Evolutionary conservation across 148 eudicot genomes (phyloP).

Genomic region (Silene uniflora): DNA sequence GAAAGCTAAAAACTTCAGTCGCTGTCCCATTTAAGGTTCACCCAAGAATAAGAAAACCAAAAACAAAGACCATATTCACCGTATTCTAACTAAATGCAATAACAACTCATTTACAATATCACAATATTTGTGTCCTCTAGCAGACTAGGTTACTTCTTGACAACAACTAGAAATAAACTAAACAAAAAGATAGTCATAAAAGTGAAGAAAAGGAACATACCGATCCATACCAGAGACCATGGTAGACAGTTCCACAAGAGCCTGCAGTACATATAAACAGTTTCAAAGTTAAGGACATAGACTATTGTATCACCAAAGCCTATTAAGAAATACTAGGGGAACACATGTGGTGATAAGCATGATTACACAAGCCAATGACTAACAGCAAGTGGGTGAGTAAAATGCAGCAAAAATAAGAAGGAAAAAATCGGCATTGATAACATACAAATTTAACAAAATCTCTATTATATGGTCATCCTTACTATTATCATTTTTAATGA

Average conservation of each 20-base stretch:
- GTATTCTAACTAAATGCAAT: not conserved
- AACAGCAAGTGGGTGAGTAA: not conserved
- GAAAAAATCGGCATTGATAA: not conserved
- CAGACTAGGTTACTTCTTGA: not conserved
- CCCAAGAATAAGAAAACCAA: not conserved
- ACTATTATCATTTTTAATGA: not conserved
- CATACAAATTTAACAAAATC: not conserved
- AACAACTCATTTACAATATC: not conserved
- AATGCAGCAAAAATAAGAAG: not conserved
- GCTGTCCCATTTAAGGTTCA: not conserved
- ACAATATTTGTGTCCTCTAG: not conserved
- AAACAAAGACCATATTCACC: not conserved
- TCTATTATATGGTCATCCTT: not conserved
- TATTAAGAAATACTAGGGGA: not conserved
- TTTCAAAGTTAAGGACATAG: not conserved
- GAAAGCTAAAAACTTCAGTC: not conserved
- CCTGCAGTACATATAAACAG: conserved; percentile 41
- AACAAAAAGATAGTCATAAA: conserved; percentile 11
- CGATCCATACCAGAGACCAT: conserved; percentile 97
- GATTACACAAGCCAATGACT: not conserved
- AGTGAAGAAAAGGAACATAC: conserved; percentile 53
- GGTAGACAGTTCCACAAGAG: conserved; percentile 97
- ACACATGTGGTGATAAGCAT: not conserved
- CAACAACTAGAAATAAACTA: not conserved
- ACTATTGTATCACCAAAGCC: conserved; percentile 9